Base-by-base conservation (phyloP, 179 eudicot genomes). In the Gypsophila paniculata region DNA sequence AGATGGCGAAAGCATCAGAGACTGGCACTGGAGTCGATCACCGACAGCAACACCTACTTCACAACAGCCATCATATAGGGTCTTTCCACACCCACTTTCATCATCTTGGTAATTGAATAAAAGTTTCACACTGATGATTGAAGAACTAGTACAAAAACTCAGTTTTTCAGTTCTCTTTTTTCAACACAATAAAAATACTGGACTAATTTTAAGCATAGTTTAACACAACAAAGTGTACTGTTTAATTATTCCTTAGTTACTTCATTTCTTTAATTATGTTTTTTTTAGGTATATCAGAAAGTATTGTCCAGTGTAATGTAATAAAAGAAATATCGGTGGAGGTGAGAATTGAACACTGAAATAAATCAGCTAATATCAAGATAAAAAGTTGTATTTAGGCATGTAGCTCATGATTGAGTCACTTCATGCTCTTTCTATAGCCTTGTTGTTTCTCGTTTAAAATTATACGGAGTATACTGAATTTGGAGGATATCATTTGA, bases 51-150 rank as follows among this genome's bases (percentile, higher is more conserved):
- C 83, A 80, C 39, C 83, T 72, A 55, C 69, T 74, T 49, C 83
- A 83, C 75, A 73, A 57, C 38, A 9, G 46, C 46, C 79, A 48
- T 12, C 82, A 79, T 63, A 61, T 75, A 7, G 73, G 62, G 13
- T 64, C 77, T 82, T 75, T 75, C 58, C 87, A 79, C 49, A 71
- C 70, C 62, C 77, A 73, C 29, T 76, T 79, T 19, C 83, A 80
- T 48, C 81, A 80, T 69, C 72, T 77, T 39, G 76, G 67, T 55
- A 72, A 73, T 14, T 75, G 44, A 75, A 49, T 18, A 49, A 53
- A 51, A 8, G 4, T n/a, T n/a, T 4, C 14, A 11, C 6, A 6
- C 38, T 14, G 15, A 65, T 22, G 8, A 39, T 6, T 5, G 51
- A 21, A 65, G 25, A 65, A 39, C 7, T 60, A 60, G 64, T 46